These are phyloP conservation scores for Scytalidium lignicola DNA, from an alignment of 2,329 filamentous ascomycete genomes.

Conservation along the genomic window DNA sequence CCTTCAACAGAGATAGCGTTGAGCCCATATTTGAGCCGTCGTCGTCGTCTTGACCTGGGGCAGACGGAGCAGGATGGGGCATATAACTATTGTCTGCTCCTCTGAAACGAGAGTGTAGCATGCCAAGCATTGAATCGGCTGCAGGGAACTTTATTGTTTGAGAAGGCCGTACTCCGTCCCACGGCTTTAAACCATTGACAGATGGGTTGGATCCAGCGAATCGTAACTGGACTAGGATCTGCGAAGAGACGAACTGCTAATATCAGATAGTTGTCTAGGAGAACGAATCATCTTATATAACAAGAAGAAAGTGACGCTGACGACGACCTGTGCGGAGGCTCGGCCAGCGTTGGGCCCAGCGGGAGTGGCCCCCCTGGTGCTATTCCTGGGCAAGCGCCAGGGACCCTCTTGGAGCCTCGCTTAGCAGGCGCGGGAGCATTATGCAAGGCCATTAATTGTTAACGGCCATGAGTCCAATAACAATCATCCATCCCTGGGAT, in stretches of 20 bases:
- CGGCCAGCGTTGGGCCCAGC: neutral
- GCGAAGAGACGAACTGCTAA: too few relatives aligned
- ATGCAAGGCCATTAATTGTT: neutral
- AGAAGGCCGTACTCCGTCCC: too few relatives aligned
- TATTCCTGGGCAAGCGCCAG: neutral
- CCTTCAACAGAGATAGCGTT: conserved; percentile 24
- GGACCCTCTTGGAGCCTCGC: neutral
- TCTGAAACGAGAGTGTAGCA: neutral
- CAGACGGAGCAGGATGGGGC: conserved; percentile 24
- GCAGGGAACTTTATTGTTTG: too few relatives aligned
- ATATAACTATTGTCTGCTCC: conserved; percentile 17
- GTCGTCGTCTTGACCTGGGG: conserved; percentile 24
- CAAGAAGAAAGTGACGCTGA: neutral
- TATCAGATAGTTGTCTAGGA: too few relatives aligned
- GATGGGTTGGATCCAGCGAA: too few relatives aligned
- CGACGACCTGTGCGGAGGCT: neutral
- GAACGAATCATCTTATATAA: too few relatives aligned
- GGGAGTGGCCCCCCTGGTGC: neutral
- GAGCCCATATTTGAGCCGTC: conserved; percentile 20
- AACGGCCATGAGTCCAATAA: too few relatives aligned
- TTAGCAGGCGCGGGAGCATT: neutral
- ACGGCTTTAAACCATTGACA: neutral
- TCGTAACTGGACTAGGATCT: too few relatives aligned
- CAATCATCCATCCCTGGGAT: too few relatives aligned
- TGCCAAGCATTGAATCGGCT: neutral